Evolutionary conservation across 1,139 yeast genomes (phyloP).

Genomic region (Suhomyces terraborum): DNA sequence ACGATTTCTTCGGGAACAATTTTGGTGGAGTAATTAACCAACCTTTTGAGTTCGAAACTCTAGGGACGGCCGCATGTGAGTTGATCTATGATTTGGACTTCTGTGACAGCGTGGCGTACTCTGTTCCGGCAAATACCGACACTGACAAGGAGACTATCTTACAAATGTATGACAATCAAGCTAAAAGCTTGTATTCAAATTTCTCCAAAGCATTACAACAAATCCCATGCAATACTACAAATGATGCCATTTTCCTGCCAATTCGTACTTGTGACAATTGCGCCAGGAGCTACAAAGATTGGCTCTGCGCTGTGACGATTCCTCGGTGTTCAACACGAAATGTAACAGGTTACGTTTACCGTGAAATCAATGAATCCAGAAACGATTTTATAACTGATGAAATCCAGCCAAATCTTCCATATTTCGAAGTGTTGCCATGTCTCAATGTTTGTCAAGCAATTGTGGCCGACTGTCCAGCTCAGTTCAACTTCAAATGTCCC

Average conservation of each 20-base stretch:
- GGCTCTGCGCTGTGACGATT: conserved; percentile 91
- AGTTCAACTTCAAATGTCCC: conserved; percentile 77
- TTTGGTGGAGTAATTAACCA: conserved; percentile 70
- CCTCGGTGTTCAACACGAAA: conserved; percentile 70
- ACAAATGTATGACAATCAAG: conserved; percentile 62
- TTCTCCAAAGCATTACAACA: conserved; percentile 78
- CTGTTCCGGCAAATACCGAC: conserved; percentile 69
- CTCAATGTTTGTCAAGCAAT: conserved; percentile 75
- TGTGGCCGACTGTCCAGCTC: conserved; percentile 82
- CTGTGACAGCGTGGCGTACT: conserved; percentile 80
- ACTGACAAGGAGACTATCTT: conserved; percentile 26
- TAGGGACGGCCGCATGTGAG: conserved; percentile 61
- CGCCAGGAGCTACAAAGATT: conserved; percentile 67
- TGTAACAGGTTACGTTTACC: conserved; percentile 42
- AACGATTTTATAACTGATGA: conserved; percentile 57
- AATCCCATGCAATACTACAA: conserved; percentile 71
- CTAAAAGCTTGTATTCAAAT: conserved; percentile 56
- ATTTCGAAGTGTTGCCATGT: conserved; percentile 86
- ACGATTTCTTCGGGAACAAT: conserved; percentile 44
- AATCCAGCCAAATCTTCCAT: conserved; percentile 60
- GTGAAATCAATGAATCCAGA: conserved; percentile 54
- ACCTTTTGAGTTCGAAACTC: conserved; percentile 63
- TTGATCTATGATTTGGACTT: conserved; percentile 73
- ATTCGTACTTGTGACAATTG: conserved; percentile 74
- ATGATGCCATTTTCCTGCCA: conserved; percentile 75